Percentiles rank a stretch among this genome's conserved stretches.
Evolutionary conservation across 2,329 filamentous ascomycete genomes (phyloP).

Genomic region (Lasiodiplodia sp.): DNA sequence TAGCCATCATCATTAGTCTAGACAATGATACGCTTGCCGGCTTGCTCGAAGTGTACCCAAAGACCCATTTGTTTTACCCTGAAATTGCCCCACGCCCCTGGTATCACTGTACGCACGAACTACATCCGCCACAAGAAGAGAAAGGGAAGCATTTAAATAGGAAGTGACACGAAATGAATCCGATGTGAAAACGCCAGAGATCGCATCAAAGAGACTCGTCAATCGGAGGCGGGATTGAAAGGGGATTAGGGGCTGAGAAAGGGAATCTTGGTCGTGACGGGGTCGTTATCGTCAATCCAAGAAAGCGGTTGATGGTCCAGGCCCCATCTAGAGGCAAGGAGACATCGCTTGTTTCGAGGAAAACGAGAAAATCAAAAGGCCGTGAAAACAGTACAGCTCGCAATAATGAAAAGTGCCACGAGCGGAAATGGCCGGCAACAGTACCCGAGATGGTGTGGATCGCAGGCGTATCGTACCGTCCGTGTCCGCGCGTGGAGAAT

Average conservation of each 20-base stretch:
- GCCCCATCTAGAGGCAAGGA: constrained; percentile 3
- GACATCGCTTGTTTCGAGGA: background rate
- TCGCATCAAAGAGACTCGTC: constrained; percentile 21
- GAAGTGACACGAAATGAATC: background rate
- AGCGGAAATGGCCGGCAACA: background rate
- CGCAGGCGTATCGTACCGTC: constrained; percentile 5
- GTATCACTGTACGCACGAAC: constrained; percentile 25
- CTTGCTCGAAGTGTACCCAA: background rate
- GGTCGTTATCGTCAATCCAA: constrained; percentile 16
- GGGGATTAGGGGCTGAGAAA: background rate
- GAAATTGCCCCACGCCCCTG: background rate
- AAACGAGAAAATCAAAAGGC: constrained; percentile 7
- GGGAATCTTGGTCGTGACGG: constrained; percentile 1
- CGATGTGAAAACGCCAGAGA: background rate
- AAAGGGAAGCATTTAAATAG: background rate
- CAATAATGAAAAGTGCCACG: background rate
- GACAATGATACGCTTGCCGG: background rate
- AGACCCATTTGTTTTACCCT: constrained; percentile 11
- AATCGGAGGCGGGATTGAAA: background rate
- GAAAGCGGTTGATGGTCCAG: constrained; percentile 13
- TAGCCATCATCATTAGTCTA: constrained; percentile 19
- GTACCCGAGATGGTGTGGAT: background rate
- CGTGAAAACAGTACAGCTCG: background rate
- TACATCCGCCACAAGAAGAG: constrained; percentile 16
- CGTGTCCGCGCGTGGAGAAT: background rate